phyloP scores from a whole-genome alignment of 108 stramenopile species.

The Cylindrotheca fusiformis region DNA sequence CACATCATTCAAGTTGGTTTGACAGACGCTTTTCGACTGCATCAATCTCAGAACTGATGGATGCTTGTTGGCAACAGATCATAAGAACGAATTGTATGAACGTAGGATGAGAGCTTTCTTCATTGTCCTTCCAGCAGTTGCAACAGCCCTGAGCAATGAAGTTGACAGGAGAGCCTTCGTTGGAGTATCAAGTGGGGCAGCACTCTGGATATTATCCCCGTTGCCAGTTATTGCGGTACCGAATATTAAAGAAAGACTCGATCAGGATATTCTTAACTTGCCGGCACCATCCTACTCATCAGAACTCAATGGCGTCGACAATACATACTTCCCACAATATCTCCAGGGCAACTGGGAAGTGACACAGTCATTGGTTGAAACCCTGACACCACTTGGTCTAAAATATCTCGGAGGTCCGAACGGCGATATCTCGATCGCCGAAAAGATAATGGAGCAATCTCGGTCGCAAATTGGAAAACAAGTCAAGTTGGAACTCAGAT shows the following conservation, averaged over 20 bases:
- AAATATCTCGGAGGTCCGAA: conserved; percentile 76
- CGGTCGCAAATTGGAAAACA: conserved; percentile 14
- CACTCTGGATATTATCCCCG: background rate
- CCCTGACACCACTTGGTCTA: conserved; percentile 63
- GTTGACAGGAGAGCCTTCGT: background rate
- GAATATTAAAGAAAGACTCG: conserved; percentile 17
- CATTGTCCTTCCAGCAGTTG: background rate
- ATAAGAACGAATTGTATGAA: too few relatives aligned
- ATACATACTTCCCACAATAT: conserved; percentile 59
- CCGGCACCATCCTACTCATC: conserved; percentile 56
- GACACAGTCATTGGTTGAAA: conserved; percentile 60
- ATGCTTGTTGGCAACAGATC: too few relatives aligned
- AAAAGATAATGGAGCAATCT: conserved; percentile 58
- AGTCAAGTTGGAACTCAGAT: conserved; percentile 29
- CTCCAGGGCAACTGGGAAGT: conserved; percentile 77
- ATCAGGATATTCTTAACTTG: conserved; percentile 45
- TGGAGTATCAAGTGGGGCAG: background rate
- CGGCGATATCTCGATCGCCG: conserved; percentile 52
- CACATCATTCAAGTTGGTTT: too few relatives aligned
- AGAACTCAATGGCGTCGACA: conserved; percentile 63
- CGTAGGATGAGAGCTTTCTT: too few relatives aligned
- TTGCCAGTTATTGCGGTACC: background rate
- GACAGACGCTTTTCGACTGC: too few relatives aligned
- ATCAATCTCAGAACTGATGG: too few relatives aligned
- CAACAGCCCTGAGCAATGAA: background rate